Percentiles rank a stretch among this genome's conserved stretches.
Conservation (phyloP, 768 basidiomycete genomes). For the Suillus bovinus region DNA sequence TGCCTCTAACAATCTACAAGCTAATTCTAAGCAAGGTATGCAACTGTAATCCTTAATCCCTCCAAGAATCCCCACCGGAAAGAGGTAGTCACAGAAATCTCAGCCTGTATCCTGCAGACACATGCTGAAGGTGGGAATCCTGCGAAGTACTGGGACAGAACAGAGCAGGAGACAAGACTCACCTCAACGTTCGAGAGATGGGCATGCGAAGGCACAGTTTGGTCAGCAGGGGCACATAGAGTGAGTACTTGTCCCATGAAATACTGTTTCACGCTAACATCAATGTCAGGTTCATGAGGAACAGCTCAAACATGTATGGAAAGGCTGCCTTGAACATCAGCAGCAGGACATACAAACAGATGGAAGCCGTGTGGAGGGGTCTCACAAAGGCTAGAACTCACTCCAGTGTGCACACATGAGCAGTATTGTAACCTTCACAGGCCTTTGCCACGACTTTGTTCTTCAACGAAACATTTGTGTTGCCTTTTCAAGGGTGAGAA, state of each 20-base stretch:
- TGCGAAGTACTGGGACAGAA: slow-evolving; percentile 19
- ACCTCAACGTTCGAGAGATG: slow-evolving; percentile 17
- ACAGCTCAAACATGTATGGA: slow-evolving; percentile 28
- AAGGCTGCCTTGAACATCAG: slow-evolving; percentile 26
- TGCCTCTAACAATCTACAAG: not conserved
- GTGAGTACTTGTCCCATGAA: slow-evolving; percentile 8
- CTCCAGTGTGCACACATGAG: slow-evolving; percentile 21
- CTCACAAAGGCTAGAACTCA: slow-evolving; percentile 31
- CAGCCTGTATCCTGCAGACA: slow-evolving; percentile 12
- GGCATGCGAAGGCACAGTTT: slow-evolving; percentile 14
- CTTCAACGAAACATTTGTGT: slow-evolving; percentile 22
- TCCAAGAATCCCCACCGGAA: slow-evolving; percentile 13
- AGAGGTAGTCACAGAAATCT: slow-evolving; percentile 14
- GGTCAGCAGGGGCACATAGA: slow-evolving; percentile 21
- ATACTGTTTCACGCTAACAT: not conserved
- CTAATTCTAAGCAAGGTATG: slow-evolving; percentile 15
- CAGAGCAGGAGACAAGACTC: slow-evolving; percentile 20
- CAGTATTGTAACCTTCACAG: slow-evolving; percentile 20
- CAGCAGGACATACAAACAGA: slow-evolving; percentile 24
- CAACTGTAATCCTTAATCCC: slow-evolving; percentile 15
- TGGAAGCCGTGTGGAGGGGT: slow-evolving; percentile 31
- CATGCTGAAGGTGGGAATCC: slow-evolving; percentile 8
- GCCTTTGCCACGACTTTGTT: slow-evolving; percentile 25
- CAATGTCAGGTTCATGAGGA: slow-evolving; percentile 24
- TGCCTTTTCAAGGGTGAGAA: not conserved